Evolutionary conservation across 2,329 filamentous ascomycete genomes (phyloP).

Genomic region (Aspergillus thermomutatus): DNA sequence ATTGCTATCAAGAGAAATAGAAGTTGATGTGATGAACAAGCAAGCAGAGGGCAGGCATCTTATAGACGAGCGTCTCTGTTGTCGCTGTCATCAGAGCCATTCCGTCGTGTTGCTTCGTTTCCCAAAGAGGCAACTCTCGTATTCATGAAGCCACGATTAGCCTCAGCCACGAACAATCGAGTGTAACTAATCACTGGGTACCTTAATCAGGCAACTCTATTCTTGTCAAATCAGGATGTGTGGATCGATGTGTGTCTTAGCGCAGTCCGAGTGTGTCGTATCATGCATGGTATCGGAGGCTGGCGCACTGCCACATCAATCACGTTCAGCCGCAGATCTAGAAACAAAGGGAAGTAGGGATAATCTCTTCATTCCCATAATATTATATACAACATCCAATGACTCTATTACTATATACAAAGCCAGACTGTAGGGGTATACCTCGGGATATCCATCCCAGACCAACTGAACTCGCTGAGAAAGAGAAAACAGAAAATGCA

Average conservation of each 20-base stretch:
- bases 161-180: not conserved
- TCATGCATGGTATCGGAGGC: not conserved
- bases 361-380: not conserved
- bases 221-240: not conserved
- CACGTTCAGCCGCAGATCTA: not conserved
- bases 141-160: not conserved
- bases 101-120: not conserved
- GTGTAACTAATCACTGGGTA: too few relatives aligned
- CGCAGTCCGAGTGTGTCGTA: not conserved
- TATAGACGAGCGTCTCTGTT: not conserved
- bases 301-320: not conserved
- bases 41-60: not conserved
- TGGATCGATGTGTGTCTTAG: not conserved
- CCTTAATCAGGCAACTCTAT: too few relatives aligned
- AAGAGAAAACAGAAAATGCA: not conserved
- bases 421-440: not conserved
- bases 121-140: not conserved
- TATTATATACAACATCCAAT: not conserved
- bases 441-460: not conserved
- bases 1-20: not conserved
- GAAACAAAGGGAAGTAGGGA: not conserved
- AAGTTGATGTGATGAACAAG: not conserved
- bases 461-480: not conserved
- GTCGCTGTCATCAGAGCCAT: not conserved
- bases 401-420: slow-evolving; percentile 1